These are phyloP conservation scores for Eimeria maxima DNA, from an alignment of 169 alveolate species.

Conservation along the genomic window DNA sequence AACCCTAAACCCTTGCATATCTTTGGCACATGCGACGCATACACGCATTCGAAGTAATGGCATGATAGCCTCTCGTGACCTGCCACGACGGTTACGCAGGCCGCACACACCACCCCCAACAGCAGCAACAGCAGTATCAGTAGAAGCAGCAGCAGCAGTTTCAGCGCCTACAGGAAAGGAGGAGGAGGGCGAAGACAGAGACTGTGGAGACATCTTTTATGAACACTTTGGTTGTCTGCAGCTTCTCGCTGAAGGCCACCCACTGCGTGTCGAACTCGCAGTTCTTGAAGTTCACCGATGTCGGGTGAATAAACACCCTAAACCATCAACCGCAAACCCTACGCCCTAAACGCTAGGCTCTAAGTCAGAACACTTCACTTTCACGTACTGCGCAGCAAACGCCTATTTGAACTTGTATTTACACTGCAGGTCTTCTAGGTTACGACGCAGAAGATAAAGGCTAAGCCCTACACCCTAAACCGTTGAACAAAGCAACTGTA, in stretches of 20 bases:
- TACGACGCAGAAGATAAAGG: neutral
- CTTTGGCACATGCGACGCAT: neutral
- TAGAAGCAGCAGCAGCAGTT: neutral
- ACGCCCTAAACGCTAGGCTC: neutral
- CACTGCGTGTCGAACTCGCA: slow-evolving; percentile 80
- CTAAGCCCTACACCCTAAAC: neutral
- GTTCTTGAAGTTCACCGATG: slow-evolving; percentile 58
- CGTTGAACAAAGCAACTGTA: neutral
- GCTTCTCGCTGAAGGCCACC: slow-evolving; percentile 75
- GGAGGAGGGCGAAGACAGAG: slow-evolving; percentile 78
- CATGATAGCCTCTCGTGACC: neutral
- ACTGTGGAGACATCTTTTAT: slow-evolving; percentile 73
- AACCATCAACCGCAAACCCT: neutral
- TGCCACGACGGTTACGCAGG: neutral
- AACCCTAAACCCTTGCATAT: too few relatives aligned
- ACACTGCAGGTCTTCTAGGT: neutral
- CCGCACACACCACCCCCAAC: neutral
- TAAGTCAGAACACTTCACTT: neutral
- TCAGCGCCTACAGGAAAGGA: slow-evolving; percentile 59
- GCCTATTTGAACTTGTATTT: neutral
- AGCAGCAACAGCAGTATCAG: neutral
- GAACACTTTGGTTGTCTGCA: slow-evolving; percentile 65
- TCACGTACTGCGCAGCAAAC: neutral
- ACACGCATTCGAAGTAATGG: neutral
- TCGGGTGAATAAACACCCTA: slow-evolving; percentile 80